phyloP scores from a whole-genome alignment of 1,284 basidiomycete genomes.

The Gymnopus androsaceus region DNA sequence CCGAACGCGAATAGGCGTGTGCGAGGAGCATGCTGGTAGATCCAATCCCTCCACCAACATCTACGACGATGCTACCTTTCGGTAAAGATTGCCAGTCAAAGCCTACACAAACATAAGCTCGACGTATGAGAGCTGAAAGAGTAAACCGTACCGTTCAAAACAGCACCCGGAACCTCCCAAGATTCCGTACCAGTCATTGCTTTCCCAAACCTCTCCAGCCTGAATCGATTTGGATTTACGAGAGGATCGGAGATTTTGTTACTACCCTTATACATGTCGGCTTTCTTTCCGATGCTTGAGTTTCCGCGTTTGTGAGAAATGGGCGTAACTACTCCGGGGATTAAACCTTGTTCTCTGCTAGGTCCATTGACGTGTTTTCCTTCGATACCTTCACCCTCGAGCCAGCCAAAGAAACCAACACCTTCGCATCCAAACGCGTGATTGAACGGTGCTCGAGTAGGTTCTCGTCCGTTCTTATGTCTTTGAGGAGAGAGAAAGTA shows the following conservation, averaged over 20 bases:
- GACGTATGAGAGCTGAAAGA: not conserved
- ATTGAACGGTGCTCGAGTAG: constrained; percentile 53
- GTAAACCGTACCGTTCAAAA: constrained; percentile 48
- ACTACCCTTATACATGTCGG: constrained; percentile 5
- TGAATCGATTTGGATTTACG: constrained; percentile 41
- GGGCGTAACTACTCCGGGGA: constrained; percentile 4
- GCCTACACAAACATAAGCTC: constrained; percentile 35
- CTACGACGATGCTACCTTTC: constrained; percentile 60
- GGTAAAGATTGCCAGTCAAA: constrained; percentile 66
- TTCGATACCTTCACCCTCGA: constrained; percentile 45
- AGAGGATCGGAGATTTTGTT: constrained; percentile 1
- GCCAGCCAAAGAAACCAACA: constrained; percentile 55
- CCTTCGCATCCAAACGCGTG: constrained; percentile 48
- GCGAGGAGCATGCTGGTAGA: constrained; percentile 70
- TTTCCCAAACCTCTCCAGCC: constrained; percentile 66
- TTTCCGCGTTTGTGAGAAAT: constrained; percentile 10
- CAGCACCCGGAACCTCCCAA: constrained; percentile 64
- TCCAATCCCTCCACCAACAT: constrained; percentile 78
- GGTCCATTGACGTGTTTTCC: constrained; percentile 16
- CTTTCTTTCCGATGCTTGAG: constrained; percentile 5
- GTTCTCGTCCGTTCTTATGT: constrained; percentile 33
- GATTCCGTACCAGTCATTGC: constrained; percentile 69
- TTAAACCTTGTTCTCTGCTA: not conserved
- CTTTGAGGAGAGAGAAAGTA: constrained; percentile 37
- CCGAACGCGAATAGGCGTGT: constrained; percentile 43